Percentiles rank a stretch among this genome's conserved stretches.
Conservation (phyloP, 306 rosid genomes). For the Fragaria iinumae region DNA sequence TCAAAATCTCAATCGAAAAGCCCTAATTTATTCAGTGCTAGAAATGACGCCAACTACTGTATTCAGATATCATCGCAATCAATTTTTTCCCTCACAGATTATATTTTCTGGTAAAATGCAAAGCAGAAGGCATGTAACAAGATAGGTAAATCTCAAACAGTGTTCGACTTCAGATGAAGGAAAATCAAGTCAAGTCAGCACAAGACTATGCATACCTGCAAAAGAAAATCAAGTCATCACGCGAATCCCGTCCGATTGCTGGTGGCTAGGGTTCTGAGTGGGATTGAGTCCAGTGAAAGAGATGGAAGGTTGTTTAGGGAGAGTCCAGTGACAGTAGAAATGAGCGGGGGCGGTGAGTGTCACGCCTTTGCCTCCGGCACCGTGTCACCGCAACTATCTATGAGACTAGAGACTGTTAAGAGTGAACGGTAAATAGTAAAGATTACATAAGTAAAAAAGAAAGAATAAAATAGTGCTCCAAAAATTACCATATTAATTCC, state of each 20-base stretch:
- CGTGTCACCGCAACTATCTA: not conserved
- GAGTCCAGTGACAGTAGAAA: not conserved
- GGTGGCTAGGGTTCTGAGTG: not conserved
- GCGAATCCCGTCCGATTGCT: not conserved
- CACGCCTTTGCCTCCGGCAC: not conserved
- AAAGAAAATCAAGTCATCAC: not conserved
- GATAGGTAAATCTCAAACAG: not conserved
- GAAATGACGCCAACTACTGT: not conserved
- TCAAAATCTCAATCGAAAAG: not conserved
- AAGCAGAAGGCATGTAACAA: not conserved
- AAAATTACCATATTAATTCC: no score
- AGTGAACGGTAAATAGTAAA: not conserved
- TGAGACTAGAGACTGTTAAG: not conserved
- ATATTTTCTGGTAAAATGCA: not conserved
- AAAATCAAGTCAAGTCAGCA: no score
- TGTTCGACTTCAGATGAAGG: not conserved
- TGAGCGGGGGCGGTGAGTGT: not conserved
- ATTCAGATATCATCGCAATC: not conserved
- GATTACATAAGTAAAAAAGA: no score
- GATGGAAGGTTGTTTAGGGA: not conserved
- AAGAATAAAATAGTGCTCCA: no score
- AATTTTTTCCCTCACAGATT: not conserved
- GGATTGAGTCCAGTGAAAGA: not conserved
- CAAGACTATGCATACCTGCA: no score
- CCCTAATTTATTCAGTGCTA: not conserved